Percentiles rank a stretch among this genome's conserved stretches.
These are phyloP conservation scores for Didymella pinodella DNA, from an alignment of 2,329 filamentous ascomycete genomes.

Conservation along the genomic window DNA sequence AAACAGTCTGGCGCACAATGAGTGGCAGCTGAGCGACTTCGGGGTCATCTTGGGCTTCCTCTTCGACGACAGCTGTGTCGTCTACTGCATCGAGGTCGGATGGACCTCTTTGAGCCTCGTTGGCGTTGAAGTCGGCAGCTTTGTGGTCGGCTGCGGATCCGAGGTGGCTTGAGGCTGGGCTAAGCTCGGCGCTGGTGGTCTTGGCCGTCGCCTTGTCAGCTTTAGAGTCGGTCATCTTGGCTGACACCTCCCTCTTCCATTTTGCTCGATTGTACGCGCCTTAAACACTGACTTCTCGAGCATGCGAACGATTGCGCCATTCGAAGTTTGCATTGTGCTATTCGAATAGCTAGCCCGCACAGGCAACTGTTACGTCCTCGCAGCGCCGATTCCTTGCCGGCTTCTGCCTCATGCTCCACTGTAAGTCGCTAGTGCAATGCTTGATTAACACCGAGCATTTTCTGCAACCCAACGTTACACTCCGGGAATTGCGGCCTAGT, in stretches of 20 bases:
- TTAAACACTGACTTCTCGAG: conserved; percentile 9
- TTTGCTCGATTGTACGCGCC: not conserved
- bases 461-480: conserved; percentile 6
- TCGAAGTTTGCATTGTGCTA: conserved; percentile 19
- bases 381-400: conserved; percentile 7
- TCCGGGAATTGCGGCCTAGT: not conserved
- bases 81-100: conserved; percentile 16
- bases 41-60: conserved; percentile 35
- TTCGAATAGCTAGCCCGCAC: conserved; percentile 7
- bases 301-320: conserved; percentile 17
- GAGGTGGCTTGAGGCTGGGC: conserved; percentile 19
- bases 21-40: conserved; percentile 58
- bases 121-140: conserved; percentile 6
- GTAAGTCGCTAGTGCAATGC: conserved; percentile 14
- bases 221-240: conserved; percentile 20
- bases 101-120: conserved; percentile 8
- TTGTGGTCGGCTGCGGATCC: conserved; percentile 9
- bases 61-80: conserved; percentile 22
- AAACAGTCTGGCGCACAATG: conserved; percentile 65
- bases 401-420: conserved; percentile 7
- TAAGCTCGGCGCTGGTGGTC: conserved; percentile 24
- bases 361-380: conserved; percentile 17
- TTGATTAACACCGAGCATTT: conserved; percentile 11
- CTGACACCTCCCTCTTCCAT: conserved; percentile 11
- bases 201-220: conserved; percentile 26